A percentile compares a stretch with the other conserved stretches of the same genome.
Conservation (phyloP, 2,329 filamentous ascomycete genomes). For the Xylaria sp. region DNA sequence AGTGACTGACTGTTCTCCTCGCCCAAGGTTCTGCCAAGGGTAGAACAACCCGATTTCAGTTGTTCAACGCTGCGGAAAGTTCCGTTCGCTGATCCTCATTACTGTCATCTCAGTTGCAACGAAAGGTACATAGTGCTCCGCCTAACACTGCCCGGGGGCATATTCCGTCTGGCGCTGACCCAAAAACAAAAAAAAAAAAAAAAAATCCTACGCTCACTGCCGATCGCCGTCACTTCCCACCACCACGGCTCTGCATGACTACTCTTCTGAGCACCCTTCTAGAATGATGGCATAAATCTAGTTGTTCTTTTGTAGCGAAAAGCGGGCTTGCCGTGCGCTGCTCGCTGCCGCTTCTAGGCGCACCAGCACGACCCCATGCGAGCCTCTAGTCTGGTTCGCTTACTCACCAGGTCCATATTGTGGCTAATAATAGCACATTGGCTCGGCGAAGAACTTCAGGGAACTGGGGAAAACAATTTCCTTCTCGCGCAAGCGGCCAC, state of each 20-base stretch:
- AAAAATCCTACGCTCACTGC: constrained; percentile 9
- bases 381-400: constrained; percentile 1
- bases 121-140: neutral
- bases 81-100: constrained; percentile 15
- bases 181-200: too few relatives aligned
- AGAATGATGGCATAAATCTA: neutral
- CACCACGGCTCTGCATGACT: neutral
- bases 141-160: neutral
- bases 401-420: constrained; percentile 9
- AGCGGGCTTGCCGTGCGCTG: neutral
- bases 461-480: neutral
- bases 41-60: neutral
- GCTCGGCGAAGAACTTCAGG: neutral
- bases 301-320: neutral
- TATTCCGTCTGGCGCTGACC: constrained; percentile 4
- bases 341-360: neutral
- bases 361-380: neutral
- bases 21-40: neutral
- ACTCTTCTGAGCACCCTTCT: neutral
- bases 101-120: neutral
- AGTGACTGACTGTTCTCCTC: constrained; percentile 8
- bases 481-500: neutral
- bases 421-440: constrained; percentile 18
- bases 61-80: constrained; percentile 8
- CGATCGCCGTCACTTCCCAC: constrained; percentile 20